These are phyloP conservation scores for Sordaria brevicollis DNA, from an alignment of 495 filamentous ascomycete genomes.

Conservation along the genomic window DNA sequence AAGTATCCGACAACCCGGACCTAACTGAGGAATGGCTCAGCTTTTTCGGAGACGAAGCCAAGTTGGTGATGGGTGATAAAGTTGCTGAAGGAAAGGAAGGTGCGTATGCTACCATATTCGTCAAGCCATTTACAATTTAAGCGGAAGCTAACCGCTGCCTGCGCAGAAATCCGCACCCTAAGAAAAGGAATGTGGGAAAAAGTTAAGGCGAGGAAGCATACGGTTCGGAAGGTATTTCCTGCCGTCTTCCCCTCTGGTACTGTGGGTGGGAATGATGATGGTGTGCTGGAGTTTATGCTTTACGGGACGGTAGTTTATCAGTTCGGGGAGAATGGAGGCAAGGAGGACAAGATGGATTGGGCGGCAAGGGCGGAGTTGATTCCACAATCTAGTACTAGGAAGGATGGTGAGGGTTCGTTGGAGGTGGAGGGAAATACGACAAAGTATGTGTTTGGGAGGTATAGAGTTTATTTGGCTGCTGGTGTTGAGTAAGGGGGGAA, in stretches of 20 bases:
- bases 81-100: constrained; percentile 20
- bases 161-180: constrained; percentile 17
- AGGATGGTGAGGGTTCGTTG: background rate
- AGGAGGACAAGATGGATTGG: constrained; percentile 6
- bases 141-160: too few species aligned
- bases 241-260: constrained; percentile 10
- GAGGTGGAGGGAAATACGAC: background rate
- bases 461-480: background rate
- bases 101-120: constrained; percentile 4
- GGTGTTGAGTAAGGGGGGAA: background rate
- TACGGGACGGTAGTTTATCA: constrained; percentile 17
- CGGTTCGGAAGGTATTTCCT: constrained; percentile 22
- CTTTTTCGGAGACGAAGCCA: constrained; percentile 24
- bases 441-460: background rate
- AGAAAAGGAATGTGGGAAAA: constrained; percentile 17
- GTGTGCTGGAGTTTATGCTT: constrained; percentile 23
- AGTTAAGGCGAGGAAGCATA: constrained; percentile 20
- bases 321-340: constrained; percentile 7
- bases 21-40: constrained; percentile 28
- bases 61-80: constrained; percentile 22
- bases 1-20: constrained; percentile 24
- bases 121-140: background rate
- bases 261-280: background rate
- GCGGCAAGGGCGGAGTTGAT: constrained; percentile 12
- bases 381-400: background rate